Conservation (phyloP, 768 basidiomycete genomes). For the Lactarius quietus region DNA sequence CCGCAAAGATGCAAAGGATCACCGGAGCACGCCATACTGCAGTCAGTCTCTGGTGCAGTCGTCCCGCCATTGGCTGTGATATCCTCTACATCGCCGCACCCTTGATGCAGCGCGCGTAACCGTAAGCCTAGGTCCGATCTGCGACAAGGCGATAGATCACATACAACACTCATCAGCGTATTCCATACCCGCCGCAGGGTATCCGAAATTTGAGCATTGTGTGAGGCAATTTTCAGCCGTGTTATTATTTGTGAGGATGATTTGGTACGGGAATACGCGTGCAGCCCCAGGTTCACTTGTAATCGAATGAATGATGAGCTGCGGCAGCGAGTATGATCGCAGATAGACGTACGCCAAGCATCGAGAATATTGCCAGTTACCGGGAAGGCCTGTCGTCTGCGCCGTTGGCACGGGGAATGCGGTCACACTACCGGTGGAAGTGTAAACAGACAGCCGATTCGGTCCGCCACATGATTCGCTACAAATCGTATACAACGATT, state of each 20-base stretch:
- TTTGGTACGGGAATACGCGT: constrained; percentile 58
- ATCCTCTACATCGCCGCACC: constrained; percentile 66
- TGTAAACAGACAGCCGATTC: constrained; percentile 68
- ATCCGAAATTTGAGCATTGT: constrained; percentile 70
- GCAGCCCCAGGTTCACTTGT: constrained; percentile 46
- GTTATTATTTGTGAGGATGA: constrained; percentile 58
- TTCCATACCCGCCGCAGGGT: constrained; percentile 65
- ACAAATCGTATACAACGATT: constrained; percentile 10
- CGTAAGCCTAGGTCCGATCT: neutral
- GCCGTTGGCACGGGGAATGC: constrained; percentile 55
- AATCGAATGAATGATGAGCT: neutral
- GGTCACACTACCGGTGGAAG: constrained; percentile 47
- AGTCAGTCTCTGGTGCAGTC: constrained; percentile 37
- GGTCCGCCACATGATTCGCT: constrained; percentile 73
- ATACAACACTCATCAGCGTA: constrained; percentile 71
- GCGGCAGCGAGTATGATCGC: neutral
- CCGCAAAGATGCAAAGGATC: constrained; percentile 71
- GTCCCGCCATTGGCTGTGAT: constrained; percentile 38
- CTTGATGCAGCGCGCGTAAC: constrained; percentile 35
- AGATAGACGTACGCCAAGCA: constrained; percentile 53
- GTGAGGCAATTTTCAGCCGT: constrained; percentile 60
- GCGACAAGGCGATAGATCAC: constrained; percentile 30
- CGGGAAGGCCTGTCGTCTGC: constrained; percentile 56
- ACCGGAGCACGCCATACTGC: constrained; percentile 57
- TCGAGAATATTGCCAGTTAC: constrained; percentile 60